Base-by-base conservation (phyloP, 208 protist genomes). In the Trypanosoma congolense region DNA sequence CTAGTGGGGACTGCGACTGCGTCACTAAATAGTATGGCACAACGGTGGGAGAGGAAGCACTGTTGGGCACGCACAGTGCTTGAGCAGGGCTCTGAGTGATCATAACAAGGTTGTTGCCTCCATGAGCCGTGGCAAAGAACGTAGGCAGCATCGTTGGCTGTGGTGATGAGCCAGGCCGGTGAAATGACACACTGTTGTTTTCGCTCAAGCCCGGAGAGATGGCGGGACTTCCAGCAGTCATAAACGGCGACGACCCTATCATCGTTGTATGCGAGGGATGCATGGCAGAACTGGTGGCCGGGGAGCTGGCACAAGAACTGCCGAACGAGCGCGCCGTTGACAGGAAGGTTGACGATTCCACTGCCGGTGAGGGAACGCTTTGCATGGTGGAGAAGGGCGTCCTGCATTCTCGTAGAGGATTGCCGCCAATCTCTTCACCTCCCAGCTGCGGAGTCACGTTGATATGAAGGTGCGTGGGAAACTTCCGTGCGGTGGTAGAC, bases 91-190 rank as follows among this genome's bases (percentile, higher is more conserved):
- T 41, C 24, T 66, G 64, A 9, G 44, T 24, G 26, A 66, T 33
- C 57, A 73, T 67, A 22, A 64, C 46, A 35, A 52, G 48, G 41
- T 58, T 63, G 26, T 29, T 46, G 24, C 19, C 53, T 25, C 33
- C 58, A 38, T 53, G 42, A 10, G 53, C 26, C 38, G 68, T 35
- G 35, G 80, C 77, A 41, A 64, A 68, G 14, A n/a, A n/a, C n/a
- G 64, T 70, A 18, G 59, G 42, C 29, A 65, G 35, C n/a, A 18
- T 33, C 4, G 22, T 31, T 33, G 41, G 25, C 30, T 57, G 16
- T 33, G 70, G 65, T 45, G 61, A 53, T 25, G 59, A 58, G 10
- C 55, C 44, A 12, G 16, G 18, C 31, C 41, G 47, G 16, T 52
- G 47, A 12, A 56, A 55, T 31, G 53, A n/a, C 30, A 41, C 8